Conservation (phyloP, 441 rosid genomes). For the Pelargonium exstipulatum region DNA sequence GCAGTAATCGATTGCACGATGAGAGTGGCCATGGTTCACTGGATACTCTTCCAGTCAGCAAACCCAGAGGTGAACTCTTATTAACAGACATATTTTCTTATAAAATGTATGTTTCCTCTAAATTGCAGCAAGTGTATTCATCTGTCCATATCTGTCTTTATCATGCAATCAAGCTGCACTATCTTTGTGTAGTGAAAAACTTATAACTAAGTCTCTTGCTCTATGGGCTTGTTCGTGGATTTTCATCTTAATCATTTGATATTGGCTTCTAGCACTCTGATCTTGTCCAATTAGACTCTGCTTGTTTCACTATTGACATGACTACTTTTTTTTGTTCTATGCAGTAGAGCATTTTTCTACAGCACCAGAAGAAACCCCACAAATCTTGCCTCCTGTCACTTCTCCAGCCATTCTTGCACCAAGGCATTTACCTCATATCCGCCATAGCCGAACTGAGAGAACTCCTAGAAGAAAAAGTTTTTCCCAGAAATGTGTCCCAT, state of each 20-base stretch:
- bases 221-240: not conserved
- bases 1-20: conserved; percentile 30
- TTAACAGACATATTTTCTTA: conserved; percentile 7
- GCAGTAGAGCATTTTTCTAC: conserved; percentile 31
- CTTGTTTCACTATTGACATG: conserved; percentile 10
- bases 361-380: conserved; percentile 50
- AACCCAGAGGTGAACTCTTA: conserved; percentile 42
- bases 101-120: not conserved
- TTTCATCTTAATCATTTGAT: too few relatives aligned
- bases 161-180: not conserved
- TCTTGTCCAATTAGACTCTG: not conserved
- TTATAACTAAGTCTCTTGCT: not conserved
- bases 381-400: conserved; percentile 31
- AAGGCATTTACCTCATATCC: conserved; percentile 29
- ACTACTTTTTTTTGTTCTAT: conserved; percentile 14
- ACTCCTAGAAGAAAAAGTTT: conserved; percentile 47
- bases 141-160: not conserved
- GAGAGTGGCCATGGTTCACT: conserved; percentile 34
- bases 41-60: conserved; percentile 43
- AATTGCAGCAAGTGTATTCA: not conserved
- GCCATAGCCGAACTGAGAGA: conserved; percentile 35
- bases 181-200: not conserved
- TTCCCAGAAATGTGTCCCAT: conserved; percentile 42
- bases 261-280: not conserved
- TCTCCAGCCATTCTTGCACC: conserved; percentile 39